Evolutionary conservation across 345 rosid species (phyloP).

Genomic region (Odontarrhena argentea): DNA sequence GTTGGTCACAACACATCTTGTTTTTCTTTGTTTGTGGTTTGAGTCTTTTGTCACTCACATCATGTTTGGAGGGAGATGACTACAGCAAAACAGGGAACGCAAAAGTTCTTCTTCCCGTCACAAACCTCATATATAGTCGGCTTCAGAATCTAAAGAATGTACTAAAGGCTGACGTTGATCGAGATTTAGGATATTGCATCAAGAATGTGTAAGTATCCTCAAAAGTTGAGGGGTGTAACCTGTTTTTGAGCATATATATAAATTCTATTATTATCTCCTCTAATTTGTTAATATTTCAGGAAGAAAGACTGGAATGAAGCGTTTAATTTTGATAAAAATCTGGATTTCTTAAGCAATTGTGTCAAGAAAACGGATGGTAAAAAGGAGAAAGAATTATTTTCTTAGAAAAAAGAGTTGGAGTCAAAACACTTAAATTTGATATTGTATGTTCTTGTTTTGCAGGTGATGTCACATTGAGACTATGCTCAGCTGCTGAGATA

Average conservation of each 20-base stretch:
- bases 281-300: conserved; percentile 48
- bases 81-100: conserved; percentile 61
- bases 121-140: conserved; percentile 53
- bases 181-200: conserved; percentile 61
- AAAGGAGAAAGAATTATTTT: background rate
- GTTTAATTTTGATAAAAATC: conserved; percentile 56
- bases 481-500: conserved; percentile 85
- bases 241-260: background rate
- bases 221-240: no score
- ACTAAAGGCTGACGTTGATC: conserved; percentile 50
- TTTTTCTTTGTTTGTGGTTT: conserved; percentile 43
- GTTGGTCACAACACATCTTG: conserved; percentile 39
- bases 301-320: conserved; percentile 75
- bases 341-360: conserved; percentile 68
- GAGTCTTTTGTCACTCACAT: conserved; percentile 36
- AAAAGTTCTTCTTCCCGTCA: conserved; percentile 49
- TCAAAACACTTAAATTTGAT: conserved; percentile 11
- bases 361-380: conserved; percentile 68
- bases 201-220: conserved; percentile 64
- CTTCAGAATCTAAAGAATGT: conserved; percentile 56
- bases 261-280: background rate
- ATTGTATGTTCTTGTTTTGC: conserved; percentile 20
- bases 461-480: conserved; percentile 68
- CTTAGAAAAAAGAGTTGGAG: background rate
- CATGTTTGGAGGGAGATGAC: conserved; percentile 58